Base-by-base conservation (phyloP, 108 stramenopile genomes). In the Craspedostauros australis region DNA sequence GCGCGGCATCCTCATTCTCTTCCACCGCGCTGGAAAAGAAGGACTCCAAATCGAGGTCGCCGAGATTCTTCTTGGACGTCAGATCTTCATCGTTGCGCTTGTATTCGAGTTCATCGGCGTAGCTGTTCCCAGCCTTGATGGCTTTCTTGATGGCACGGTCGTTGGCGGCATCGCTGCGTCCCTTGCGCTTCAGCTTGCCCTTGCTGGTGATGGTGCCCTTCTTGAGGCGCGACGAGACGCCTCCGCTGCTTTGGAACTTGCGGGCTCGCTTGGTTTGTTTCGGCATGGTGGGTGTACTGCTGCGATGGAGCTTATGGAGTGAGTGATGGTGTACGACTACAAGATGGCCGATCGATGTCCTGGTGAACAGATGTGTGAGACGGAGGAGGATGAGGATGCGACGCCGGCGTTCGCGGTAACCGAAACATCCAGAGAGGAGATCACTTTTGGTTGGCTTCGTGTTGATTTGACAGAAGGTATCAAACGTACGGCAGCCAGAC, bases 221-320 rank as follows among this genome's bases (percentile, higher is more conserved):
- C 50, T 77, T 50, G 20, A 89, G 65, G n/a, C 72, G 61, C 19
- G 39, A 66, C 63, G 82, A 77, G 50, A 75, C 70, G 22, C 88
- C 88, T 14, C 88, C 88, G 23, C 73, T 81, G 48, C 71, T 62
- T 27, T 64, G 50, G 67, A 94, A 94, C 51, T 94, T 94, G 6
- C 68, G 58, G n/a, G 82, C 60, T 54, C 86, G 69, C 57, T 94
- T 94, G 18, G 77, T 79, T 67, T 67, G 73, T 53, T 93, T 93
- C 1, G 52, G 84, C 90, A 92, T 91, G 48, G 26, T 46, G 23
- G 15, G 31, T 50, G n/a, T n/a, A n/a, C n/a, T n/a, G n/a, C n/a
- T n/a, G n/a, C n/a, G n/a, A n/a, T n/a, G n/a, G n/a, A n/a, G n/a
- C n/a, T n/a, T n/a, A n/a, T n/a, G n/a, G n/a, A n/a, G n/a, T n/a